A percentile compares a stretch with the other conserved stretches of the same genome.
These are phyloP conservation scores for Cladosporium cucumerinum DNA, from an alignment of 2,329 filamentous ascomycete genomes.

Conservation along the genomic window DNA sequence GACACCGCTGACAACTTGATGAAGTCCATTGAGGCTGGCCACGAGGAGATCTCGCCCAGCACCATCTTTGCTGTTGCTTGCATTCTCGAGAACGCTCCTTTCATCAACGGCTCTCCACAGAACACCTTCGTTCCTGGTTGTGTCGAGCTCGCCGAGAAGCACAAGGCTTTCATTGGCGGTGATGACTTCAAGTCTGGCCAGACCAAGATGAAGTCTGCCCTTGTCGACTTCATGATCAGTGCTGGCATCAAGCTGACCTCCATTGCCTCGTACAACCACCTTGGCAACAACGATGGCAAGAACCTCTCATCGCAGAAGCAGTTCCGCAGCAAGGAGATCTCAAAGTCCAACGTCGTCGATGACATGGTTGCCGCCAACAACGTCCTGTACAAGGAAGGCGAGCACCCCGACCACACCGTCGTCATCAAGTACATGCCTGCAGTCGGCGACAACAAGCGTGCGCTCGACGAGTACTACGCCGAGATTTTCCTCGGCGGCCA, in stretches of 20 bases:
- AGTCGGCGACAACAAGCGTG: constrained; percentile 98
- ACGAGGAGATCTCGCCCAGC: constrained; percentile 89
- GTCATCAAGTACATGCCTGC: constrained; percentile 99
- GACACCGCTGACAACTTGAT: constrained; percentile 94
- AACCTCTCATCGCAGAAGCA: constrained; percentile 96
- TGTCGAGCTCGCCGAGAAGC: constrained; percentile 81
- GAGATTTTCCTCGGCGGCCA: constrained; percentile 99
- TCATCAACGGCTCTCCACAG: constrained; percentile 99
- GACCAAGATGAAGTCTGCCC: constrained; percentile 99
- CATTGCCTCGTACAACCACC: constrained; percentile 98
- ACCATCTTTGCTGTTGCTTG: constrained; percentile 94
- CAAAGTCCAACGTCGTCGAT: constrained; percentile 98
- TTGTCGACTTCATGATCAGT: constrained; percentile 97
- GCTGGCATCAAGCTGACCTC: constrained; percentile 98
- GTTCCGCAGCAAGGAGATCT: constrained; percentile 99
- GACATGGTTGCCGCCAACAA: constrained; percentile 98
- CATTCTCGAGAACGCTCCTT: constrained; percentile 84
- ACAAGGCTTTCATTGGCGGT: constrained; percentile 87
- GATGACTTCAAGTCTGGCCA: constrained; percentile 99
- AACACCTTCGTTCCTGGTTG: constrained; percentile 97
- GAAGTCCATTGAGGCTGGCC: constrained; percentile 78
- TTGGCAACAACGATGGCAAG: constrained; percentile 99
- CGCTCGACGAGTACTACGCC: constrained; percentile 97
- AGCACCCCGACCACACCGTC: constrained; percentile 96
- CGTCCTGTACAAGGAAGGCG: constrained; percentile 83